Percentiles rank a stretch among this genome's conserved stretches.
phyloP scores from a whole-genome alignment of 257 asterid genomes.

The Dorcoceras hygrometricum region DNA sequence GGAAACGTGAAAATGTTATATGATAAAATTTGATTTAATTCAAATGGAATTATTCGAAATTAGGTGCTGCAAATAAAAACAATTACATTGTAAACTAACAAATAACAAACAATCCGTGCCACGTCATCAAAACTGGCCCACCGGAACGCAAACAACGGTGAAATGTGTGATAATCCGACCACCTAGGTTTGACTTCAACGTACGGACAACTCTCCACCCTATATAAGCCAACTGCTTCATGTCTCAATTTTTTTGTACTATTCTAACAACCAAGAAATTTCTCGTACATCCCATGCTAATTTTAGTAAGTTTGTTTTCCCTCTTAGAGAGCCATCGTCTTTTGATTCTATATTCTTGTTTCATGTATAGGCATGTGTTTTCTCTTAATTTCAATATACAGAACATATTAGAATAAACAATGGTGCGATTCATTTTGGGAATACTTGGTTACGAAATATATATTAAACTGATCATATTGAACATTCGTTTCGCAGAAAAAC shows the following conservation, averaged over 20 bases:
- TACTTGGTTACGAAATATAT: neutral
- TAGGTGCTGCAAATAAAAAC: no score
- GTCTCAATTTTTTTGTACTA: neutral
- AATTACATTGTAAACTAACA: no score
- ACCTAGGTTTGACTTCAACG: conserved; percentile 55
- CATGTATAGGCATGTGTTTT: conserved; percentile 22
- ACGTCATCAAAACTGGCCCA: neutral
- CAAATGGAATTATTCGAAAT: no score
- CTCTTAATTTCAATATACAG: conserved; percentile 33
- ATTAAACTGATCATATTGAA: neutral
- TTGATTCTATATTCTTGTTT: conserved; percentile 8
- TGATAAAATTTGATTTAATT: no score
- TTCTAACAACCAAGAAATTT: conserved; percentile 16
- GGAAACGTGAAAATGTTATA: no score
- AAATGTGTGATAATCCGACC: conserved; percentile 41
- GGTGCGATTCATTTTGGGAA: neutral
- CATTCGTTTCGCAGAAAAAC: neutral
- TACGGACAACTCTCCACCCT: conserved; percentile 32
- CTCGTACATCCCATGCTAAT: conserved; percentile 30
- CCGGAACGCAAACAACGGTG: neutral
- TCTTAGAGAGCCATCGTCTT: conserved; percentile 1
- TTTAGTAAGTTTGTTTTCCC: conserved; percentile 25
- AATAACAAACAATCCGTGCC: no score
- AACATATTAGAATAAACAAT: conserved; percentile 14
- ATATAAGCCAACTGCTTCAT: conserved; percentile 31